These are phyloP conservation scores for Secale cereale DNA, from an alignment of 176 grass and related monocot species.

Conservation along the genomic window DNA sequence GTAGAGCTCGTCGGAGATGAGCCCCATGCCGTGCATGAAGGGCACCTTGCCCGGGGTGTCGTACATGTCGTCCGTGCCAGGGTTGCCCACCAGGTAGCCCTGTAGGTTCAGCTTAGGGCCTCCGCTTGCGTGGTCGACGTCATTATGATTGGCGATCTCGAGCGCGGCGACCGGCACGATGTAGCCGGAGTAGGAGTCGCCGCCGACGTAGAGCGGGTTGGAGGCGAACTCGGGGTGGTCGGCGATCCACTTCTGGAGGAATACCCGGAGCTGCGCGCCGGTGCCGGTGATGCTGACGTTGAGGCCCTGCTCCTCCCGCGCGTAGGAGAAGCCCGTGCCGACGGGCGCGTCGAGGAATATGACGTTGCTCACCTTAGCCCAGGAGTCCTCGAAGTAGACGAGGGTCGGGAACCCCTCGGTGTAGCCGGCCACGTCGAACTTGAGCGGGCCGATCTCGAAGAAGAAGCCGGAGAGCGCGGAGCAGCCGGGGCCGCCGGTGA, in stretches of 20 bases:
- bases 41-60: slow-evolving; percentile 58
- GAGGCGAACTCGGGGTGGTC: slow-evolving; percentile 58
- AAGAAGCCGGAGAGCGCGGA: slow-evolving; percentile 52
- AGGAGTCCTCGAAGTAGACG: slow-evolving; percentile 51
- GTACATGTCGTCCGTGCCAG: slow-evolving; percentile 30
- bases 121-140: not conserved
- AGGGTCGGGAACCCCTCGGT: slow-evolving; percentile 51
- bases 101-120: not conserved
- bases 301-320: slow-evolving; percentile 32
- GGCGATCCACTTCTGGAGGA: slow-evolving; percentile 57
- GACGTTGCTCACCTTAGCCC: slow-evolving; percentile 68
- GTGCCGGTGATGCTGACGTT: slow-evolving; percentile 39
- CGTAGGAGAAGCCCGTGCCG: slow-evolving; percentile 72
- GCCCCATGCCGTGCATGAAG: slow-evolving; percentile 28
- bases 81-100: slow-evolving; percentile 72
- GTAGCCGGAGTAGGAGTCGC: not conserved
- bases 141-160: slow-evolving; percentile 31
- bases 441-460: slow-evolving; percentile 66
- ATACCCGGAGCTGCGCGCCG: slow-evolving; percentile 31
- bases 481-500: slow-evolving; percentile 65
- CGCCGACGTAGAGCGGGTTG: slow-evolving; percentile 74
- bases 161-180: slow-evolving; percentile 43
- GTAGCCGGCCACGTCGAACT: slow-evolving; percentile 64
- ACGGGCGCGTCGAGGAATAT: slow-evolving; percentile 84
- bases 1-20: not conserved